These are phyloP conservation scores for Claviceps sp. DNA, from an alignment of 2,329 filamentous ascomycete genomes.

Conservation along the genomic window DNA sequence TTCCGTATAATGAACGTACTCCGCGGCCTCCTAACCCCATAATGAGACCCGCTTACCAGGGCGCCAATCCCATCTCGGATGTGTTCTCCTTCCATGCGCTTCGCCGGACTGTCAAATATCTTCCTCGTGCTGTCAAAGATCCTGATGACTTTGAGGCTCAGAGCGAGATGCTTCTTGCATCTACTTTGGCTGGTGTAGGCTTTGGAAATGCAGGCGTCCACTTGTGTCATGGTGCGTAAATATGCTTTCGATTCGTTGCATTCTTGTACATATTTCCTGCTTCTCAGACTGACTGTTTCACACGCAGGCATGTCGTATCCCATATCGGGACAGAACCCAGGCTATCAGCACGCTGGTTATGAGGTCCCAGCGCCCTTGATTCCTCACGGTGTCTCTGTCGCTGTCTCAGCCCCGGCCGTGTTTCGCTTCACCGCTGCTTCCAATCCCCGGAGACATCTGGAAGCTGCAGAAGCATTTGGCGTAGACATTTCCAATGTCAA, in stretches of 20 bases:
- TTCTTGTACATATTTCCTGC: neutral
- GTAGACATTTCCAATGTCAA: slow-evolving; percentile 82
- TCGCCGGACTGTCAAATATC: slow-evolving; percentile 73
- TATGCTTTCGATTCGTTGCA: neutral
- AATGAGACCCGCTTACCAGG: slow-evolving; percentile 84
- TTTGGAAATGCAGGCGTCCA: slow-evolving; percentile 98
- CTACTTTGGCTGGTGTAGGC: slow-evolving; percentile 85
- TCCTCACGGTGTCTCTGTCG: slow-evolving; percentile 90
- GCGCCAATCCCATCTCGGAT: slow-evolving; percentile 93
- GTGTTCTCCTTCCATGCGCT: slow-evolving; percentile 89
- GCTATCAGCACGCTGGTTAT: slow-evolving; percentile 84
- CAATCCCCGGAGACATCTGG: slow-evolving; percentile 83
- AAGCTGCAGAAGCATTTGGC: slow-evolving; percentile 80
- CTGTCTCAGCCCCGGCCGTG: slow-evolving; percentile 82
- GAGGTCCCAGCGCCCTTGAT: slow-evolving; percentile 65
- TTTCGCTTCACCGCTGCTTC: slow-evolving; percentile 87
- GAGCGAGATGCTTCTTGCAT: slow-evolving; percentile 86
- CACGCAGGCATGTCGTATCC: slow-evolving; percentile 83
- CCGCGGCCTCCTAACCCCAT: slow-evolving; percentile 84
- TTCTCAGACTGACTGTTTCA: neutral
- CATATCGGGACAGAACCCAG: slow-evolving; percentile 84
- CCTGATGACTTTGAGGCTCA: slow-evolving; percentile 90
- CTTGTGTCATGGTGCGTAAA: slow-evolving; percentile 43
- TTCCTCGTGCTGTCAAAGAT: slow-evolving; percentile 74
- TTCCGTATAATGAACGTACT: slow-evolving; percentile 76